Conservation (phyloP, 2,329 filamentous ascomycete genomes). For the Aureobasidium musti region DNA sequence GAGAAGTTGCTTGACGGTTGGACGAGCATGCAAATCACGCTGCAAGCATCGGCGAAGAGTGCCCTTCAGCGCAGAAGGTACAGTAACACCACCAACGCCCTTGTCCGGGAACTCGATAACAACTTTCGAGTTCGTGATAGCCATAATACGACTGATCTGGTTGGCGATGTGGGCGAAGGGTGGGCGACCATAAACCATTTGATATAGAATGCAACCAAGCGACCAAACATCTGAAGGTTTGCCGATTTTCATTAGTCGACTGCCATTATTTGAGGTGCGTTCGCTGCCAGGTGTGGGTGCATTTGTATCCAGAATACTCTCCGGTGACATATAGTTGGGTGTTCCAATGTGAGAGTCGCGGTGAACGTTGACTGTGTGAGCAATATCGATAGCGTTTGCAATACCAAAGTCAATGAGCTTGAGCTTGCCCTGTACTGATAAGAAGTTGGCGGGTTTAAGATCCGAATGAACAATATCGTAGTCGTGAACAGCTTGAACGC, state of each 20-base stretch:
- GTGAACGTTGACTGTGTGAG: slow-evolving; percentile 96
- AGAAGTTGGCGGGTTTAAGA: slow-evolving; percentile 95
- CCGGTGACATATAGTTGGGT: slow-evolving; percentile 98
- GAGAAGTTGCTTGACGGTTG: slow-evolving; percentile 60
- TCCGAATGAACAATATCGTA: slow-evolving; percentile 95
- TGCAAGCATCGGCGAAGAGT: slow-evolving; percentile 61
- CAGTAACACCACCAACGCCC: slow-evolving; percentile 64
- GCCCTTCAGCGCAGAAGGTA: slow-evolving; percentile 58
- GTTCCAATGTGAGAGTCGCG: slow-evolving; percentile 94
- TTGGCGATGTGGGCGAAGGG: slow-evolving; percentile 92
- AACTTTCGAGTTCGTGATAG: slow-evolving; percentile 78
- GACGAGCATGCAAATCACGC: slow-evolving; percentile 58
- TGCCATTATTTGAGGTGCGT: slow-evolving; percentile 39
- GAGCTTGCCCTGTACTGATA: slow-evolving; percentile 82
- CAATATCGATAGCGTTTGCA: slow-evolving; percentile 92
- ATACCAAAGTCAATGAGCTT: slow-evolving; percentile 99
- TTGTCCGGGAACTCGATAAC: slow-evolving; percentile 69
- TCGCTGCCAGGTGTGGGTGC: slow-evolving; percentile 52
- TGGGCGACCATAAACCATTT: slow-evolving; percentile 96
- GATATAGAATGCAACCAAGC: slow-evolving; percentile 92
- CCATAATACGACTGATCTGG: slow-evolving; percentile 81
- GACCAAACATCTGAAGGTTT: slow-evolving; percentile 97
- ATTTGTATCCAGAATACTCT: slow-evolving; percentile 87
- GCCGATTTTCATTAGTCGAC: slow-evolving; percentile 76
- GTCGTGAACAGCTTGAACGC: slow-evolving; percentile 83